Evolutionary conservation across 2,329 filamentous ascomycete genomes (phyloP), one percentile per base, ranked within the genome.

Genomic region (Exophiala sp.): DNA sequence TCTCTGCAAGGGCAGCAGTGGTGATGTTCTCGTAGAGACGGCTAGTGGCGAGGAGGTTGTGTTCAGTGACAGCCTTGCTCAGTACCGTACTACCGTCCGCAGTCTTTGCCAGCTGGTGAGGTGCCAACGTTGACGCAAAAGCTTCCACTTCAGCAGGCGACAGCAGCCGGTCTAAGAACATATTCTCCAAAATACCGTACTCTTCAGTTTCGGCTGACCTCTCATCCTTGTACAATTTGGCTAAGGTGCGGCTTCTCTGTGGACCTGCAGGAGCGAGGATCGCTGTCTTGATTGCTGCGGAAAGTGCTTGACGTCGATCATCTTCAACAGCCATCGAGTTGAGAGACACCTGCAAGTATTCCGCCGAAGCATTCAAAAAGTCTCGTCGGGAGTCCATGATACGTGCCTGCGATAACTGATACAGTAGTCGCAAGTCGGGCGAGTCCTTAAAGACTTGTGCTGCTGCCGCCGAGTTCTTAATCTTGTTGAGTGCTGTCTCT

Each of bases 181-280:
- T 97, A 77, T 97, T 97, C 76, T 97, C 94, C 11, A 99, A 76
- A 50, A 99, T 96, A 45, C 84, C 78, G 67, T 88, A 92, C 72
- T 97, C 89, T 32, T 86, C 82, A 2, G 94, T 81, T 46, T 85
- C 82, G 3, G 78, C 76, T 0, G 89, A 81, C 29, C 94, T 83
- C 62, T 97, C 94, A 71, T 99, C 94, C 71, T 95, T 96, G 80
- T 96, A 96, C 11, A 99, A 77, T 49, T 88, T 85, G 3, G 85
- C 89, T 14, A 99, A 80, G 40, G 86, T 85, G 43, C 89, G 84
- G 59, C 87, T 90, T 50, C 94, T 85, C 65, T 86, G 79, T 0
- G 94, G 94, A 0, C 94, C 94, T 0, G 94, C 94, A 1, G 92
- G 92, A 0, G 91, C 91, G 2, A 99, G 82, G 40, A 99, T 88